Evolutionary conservation across 805 yeast species (phyloP), one percentile per base, ranked within the genome.

Genomic region (Ogataea degrootiae): DNA sequence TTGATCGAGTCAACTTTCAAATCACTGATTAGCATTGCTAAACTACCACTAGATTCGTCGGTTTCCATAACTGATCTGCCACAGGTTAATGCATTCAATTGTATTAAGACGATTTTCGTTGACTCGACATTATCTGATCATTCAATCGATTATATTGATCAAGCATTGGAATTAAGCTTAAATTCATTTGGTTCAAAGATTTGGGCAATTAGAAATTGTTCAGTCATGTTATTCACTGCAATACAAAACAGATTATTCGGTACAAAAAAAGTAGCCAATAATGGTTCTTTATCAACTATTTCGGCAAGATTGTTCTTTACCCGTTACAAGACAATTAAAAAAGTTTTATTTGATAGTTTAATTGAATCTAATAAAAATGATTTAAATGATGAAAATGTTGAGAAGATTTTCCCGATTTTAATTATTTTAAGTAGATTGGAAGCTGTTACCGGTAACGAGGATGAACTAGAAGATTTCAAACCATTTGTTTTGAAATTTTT

Each of bases 121-220:
- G 97, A 91, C 48, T 74, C 91, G 0, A 69, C 76, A 21, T 67
- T 94, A n/a, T 69, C 88, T 0, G 74, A 69, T 2, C 65, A 69
- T 1, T 75, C 86, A 11, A 63, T 76, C 0, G 64, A 66, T 4
- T 82, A 71, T 59, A 71, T 83, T 8, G 82, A 82, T 48, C 65
- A 67, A 11, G 85, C 87, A 0, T 67, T 92, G 26, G 72, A 73
- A 23, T 62, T 87, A 19, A 73, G 95, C 0, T 71, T 94, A 39
- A 57, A 67, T 2, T 75, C 82, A 34, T 88, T 92, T 65, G 73
- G 78, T 1, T 79, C 87, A 2, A 69, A 74, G 2, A 71, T 81
- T 22, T 92, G 98, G 98, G 82, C 96, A 0, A 76, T 92, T 26
- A 75, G 96, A 60, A 92, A 92, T 62, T 88, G 97, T 64, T 89